phyloP scores from a whole-genome alignment of 1,139 yeast species.

The Saccharomyces pastorianus region DNA sequence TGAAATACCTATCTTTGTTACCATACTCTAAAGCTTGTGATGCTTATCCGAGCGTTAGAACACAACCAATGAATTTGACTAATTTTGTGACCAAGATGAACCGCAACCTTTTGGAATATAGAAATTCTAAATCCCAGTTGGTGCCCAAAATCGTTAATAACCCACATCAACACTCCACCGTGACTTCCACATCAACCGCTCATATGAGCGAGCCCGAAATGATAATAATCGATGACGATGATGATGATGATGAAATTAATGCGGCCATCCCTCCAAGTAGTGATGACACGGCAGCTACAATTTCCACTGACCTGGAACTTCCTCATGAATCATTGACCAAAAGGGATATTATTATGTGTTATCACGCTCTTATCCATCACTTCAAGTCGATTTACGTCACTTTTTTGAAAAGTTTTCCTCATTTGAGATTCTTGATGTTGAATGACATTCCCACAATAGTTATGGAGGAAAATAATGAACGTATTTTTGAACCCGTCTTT shows the following conservation, averaged over 20 bases:
- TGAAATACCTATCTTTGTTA: slow-evolving; percentile 30
- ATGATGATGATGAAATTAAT: slow-evolving; percentile 1
- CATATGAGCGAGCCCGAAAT: neutral
- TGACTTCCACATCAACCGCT: neutral
- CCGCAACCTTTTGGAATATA: slow-evolving; percentile 19
- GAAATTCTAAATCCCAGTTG: slow-evolving; percentile 23
- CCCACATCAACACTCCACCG: neutral
- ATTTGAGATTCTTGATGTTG: slow-evolving; percentile 33
- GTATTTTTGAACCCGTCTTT: slow-evolving; percentile 31
- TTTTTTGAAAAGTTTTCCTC: slow-evolving; percentile 30
- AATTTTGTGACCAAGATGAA: slow-evolving; percentile 32
- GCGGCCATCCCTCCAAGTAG: slow-evolving; percentile 2
- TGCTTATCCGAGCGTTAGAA: slow-evolving; percentile 35
- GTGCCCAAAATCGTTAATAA: slow-evolving; percentile 3
- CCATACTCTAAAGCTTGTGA: slow-evolving; percentile 39
- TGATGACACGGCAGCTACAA: neutral
- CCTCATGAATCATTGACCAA: slow-evolving; percentile 29
- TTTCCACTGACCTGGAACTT: slow-evolving; percentile 10
- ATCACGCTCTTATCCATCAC: slow-evolving; percentile 35
- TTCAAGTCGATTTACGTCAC: slow-evolving; percentile 32
- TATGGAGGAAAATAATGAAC: slow-evolving; percentile 24
- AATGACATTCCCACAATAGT: slow-evolving; percentile 36
- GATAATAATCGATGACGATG: slow-evolving; percentile 2
- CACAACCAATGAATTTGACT: slow-evolving; percentile 33
- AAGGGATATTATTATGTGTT: slow-evolving; percentile 30